Base-by-base conservation (phyloP, 2,329 filamentous ascomycete species). In the Aspergillus latus region DNA sequence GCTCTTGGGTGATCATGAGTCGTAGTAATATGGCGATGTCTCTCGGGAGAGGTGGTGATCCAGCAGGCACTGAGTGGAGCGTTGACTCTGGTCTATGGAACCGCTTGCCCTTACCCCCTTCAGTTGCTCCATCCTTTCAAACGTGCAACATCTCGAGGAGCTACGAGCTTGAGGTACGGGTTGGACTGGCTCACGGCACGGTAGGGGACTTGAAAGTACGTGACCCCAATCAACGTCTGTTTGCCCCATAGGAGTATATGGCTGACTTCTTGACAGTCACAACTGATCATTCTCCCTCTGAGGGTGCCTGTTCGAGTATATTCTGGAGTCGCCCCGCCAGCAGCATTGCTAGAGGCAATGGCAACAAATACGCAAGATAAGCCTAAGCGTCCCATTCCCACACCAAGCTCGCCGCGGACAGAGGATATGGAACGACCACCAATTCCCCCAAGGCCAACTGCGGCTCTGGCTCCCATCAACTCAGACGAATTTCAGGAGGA, bases 141-240 rank as follows among this genome's bases (percentile, higher is more conserved):
- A 90, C 92, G 1, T 99, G 94, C 75, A 97, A 97, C 72, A 83
- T 97, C 48, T 82, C 84, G 50, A 84, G 93, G 29, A 82, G 78
- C 50, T 97, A 99, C 72, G 88, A 92, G 69, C 76, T 99, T 37
- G 91, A 97, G 73, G 77, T 97, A 40, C 86, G 86, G 57, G 78
- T 96, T 6, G 91, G 91, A 1, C 73, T 97, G 37, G 85, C 85
- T 55, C 92, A 90, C 80, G 89, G 88, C 5, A 82, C 82, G 30
- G 79, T 82, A 49, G 77, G 77, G 49, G 74, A 75, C 42, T 72
- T 76, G 59, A 79, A 80, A 75, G 75, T 82, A 77, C 58, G 77
- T 49, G 10, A 21, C 21, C 30, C 39, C 8, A 11, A 5, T 26
- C 28, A n/a, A 5, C 3, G 47, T 9, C 10, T 26, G 3, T 15